A percentile compares a stretch with the other conserved stretches of the same genome.
phyloP scores from a whole-genome alignment of 257 asterid genomes.

The Forsythia suspensa region DNA sequence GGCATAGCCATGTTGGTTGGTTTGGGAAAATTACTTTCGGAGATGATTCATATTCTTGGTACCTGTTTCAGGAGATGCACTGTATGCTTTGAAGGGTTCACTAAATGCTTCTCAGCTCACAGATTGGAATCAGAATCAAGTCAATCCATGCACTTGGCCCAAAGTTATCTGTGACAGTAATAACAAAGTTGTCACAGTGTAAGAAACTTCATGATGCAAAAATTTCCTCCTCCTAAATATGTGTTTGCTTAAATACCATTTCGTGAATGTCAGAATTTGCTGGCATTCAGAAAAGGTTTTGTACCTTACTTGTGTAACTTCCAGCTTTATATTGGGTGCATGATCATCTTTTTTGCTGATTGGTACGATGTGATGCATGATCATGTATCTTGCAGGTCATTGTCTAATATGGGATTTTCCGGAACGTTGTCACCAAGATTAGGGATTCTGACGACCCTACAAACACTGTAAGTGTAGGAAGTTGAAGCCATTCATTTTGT shows the following conservation, averaged over 20 bases:
- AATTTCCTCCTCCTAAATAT: background rate
- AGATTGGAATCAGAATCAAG: conserved; percentile 80
- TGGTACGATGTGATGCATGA: conserved; percentile 3
- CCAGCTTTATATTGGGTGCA: background rate
- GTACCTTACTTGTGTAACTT: background rate
- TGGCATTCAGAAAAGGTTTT: background rate
- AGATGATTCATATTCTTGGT: background rate
- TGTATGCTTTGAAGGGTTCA: conserved; percentile 54
- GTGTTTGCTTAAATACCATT: background rate
- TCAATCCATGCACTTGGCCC: conserved; percentile 94
- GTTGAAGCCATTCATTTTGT: conserved; percentile 17
- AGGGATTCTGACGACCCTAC: conserved; percentile 61
- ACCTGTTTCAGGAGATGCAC: conserved; percentile 67
- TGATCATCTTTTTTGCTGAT: background rate
- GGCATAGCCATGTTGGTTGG: background rate
- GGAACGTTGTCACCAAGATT: conserved; percentile 78
- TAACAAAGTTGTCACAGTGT: conserved; percentile 68
- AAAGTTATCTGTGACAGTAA: conserved; percentile 64
- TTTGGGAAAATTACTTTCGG: background rate
- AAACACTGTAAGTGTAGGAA: conserved; percentile 63
- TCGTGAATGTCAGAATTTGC: background rate
- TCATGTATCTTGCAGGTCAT: conserved; percentile 54
- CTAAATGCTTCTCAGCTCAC: conserved; percentile 80
- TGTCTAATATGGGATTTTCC: conserved; percentile 86
- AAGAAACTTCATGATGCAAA: conserved; percentile 30